Percentiles rank a stretch among this genome's conserved stretches.
phyloP scores from a whole-genome alignment of 1,139 yeast species.

The Pichia sp. region DNA sequence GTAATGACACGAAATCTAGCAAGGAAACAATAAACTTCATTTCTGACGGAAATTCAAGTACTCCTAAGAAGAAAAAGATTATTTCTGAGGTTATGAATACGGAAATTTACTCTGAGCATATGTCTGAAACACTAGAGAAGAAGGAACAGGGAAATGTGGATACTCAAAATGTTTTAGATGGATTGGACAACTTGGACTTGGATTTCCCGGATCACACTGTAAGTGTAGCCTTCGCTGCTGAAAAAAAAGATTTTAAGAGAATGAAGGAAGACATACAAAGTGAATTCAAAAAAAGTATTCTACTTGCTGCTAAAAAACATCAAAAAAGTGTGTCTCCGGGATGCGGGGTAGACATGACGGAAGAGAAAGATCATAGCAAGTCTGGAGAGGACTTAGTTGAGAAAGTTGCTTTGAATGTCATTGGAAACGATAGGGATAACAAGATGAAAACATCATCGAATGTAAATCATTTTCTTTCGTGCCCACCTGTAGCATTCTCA shows the following conservation, averaged over 20 bases:
- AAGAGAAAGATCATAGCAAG: not conserved
- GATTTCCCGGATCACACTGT: not conserved
- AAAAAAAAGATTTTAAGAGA: not conserved
- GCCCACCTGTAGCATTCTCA: not conserved
- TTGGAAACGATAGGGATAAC: constrained; percentile 1
- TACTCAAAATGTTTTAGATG: constrained; percentile 12
- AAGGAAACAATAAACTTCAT: not conserved
- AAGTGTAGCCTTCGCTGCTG: not conserved
- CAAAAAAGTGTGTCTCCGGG: not conserved
- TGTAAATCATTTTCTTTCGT: not conserved
- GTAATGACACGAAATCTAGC: not conserved
- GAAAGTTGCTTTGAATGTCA: constrained; percentile 10
- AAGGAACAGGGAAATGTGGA: not conserved
- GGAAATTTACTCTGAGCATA: not conserved
- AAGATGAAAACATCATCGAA: not conserved
- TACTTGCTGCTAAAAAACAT: not conserved
- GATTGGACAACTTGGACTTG: constrained; percentile 9
- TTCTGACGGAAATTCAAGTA: constrained; percentile 3
- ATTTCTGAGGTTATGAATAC: not conserved
- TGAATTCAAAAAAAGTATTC: not conserved
- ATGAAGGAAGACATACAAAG: constrained; percentile 1
- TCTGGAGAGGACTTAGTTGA: not conserved
- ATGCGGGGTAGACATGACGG: not conserved
- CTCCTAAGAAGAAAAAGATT: constrained; percentile 7
- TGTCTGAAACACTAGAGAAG: not conserved